A percentile compares a stretch with the other conserved stretches of the same genome.
Conservation (phyloP, 306 rosid genomes). For the Glycyrrhiza uralensis region DNA sequence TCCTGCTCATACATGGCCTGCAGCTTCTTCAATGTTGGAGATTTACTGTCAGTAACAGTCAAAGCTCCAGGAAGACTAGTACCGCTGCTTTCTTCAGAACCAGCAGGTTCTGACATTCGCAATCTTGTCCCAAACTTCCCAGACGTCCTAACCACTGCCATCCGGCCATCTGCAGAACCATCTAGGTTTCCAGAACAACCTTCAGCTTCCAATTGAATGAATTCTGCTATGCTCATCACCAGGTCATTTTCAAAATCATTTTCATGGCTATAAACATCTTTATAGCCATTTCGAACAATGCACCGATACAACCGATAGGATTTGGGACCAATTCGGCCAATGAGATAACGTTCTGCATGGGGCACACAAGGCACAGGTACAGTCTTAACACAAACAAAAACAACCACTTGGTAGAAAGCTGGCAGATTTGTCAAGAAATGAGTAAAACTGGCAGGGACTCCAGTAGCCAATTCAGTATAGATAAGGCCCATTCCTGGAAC, state of each 20-base stretch:
- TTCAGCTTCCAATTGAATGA: slow-evolving; percentile 90
- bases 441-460: slow-evolving; percentile 79
- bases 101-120: slow-evolving; percentile 49
- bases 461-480: slow-evolving; percentile 83
- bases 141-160: slow-evolving; percentile 86
- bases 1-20: slow-evolving; percentile 75
- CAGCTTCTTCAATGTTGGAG: slow-evolving; percentile 58
- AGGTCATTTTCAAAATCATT: slow-evolving; percentile 82
- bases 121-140: slow-evolving; percentile 78
- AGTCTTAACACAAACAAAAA: slow-evolving; percentile 81
- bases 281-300: slow-evolving; percentile 87
- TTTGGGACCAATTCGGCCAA: slow-evolving; percentile 89
- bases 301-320: slow-evolving; percentile 75
- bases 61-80: slow-evolving; percentile 34
- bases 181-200: slow-evolving; percentile 58
- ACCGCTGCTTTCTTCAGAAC: slow-evolving; percentile 43
- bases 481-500: slow-evolving; percentile 94
- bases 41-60: slow-evolving; percentile 61
- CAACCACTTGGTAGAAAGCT: slow-evolving; percentile 86
- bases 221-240: slow-evolving; percentile 90
- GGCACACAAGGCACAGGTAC: slow-evolving; percentile 78
- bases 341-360: slow-evolving; percentile 76
- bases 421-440: slow-evolving; percentile 92
- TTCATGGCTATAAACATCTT: slow-evolving; percentile 52
- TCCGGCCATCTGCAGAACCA: slow-evolving; percentile 61